phyloP scores from a whole-genome alignment of 768 basidiomycete genomes.

The Coprinopsis marcescibilis region DNA sequence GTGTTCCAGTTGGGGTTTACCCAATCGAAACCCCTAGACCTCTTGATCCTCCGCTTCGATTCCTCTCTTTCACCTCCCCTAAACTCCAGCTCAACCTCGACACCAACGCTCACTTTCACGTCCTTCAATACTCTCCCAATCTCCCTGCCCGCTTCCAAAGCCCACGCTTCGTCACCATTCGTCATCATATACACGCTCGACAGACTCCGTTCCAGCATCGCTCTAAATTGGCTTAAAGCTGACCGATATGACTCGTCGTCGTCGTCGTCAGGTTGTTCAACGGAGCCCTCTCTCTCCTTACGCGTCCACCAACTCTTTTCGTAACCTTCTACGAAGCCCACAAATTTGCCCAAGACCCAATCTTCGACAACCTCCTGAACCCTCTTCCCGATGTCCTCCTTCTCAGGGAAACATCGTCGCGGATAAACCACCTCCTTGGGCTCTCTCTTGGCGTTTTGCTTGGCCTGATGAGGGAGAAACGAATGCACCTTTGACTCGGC shows the following conservation, averaged over 20 bases:
- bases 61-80: not conserved
- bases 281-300: slow-evolving; percentile 7
- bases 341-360: slow-evolving; percentile 12
- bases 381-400: slow-evolving; percentile 41
- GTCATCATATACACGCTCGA: slow-evolving; percentile 58
- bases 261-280: not conserved
- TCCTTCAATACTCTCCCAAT: slow-evolving; percentile 18
- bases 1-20: not conserved
- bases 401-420: slow-evolving; percentile 47
- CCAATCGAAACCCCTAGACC: not conserved
- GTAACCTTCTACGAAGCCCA: slow-evolving; percentile 1
- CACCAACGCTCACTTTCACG: not conserved
- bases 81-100: not conserved
- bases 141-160: slow-evolving; percentile 37
- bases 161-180: slow-evolving; percentile 50
- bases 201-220: slow-evolving; percentile 17
- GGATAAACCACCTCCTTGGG: slow-evolving; percentile 30
- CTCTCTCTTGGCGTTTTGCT: slow-evolving; percentile 12
- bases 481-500: slow-evolving; percentile 8
- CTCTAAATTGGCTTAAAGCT: slow-evolving; percentile 3
- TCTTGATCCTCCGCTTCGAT: slow-evolving; percentile 15
- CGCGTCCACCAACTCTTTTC: slow-evolving; percentile 9
- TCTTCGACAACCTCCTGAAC: slow-evolving; percentile 27
- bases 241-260: too few relatives aligned
- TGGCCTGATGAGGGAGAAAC: slow-evolving; percentile 1